phyloP scores from a whole-genome alignment of 257 asterid species.

The Misopates orontium region DNA sequence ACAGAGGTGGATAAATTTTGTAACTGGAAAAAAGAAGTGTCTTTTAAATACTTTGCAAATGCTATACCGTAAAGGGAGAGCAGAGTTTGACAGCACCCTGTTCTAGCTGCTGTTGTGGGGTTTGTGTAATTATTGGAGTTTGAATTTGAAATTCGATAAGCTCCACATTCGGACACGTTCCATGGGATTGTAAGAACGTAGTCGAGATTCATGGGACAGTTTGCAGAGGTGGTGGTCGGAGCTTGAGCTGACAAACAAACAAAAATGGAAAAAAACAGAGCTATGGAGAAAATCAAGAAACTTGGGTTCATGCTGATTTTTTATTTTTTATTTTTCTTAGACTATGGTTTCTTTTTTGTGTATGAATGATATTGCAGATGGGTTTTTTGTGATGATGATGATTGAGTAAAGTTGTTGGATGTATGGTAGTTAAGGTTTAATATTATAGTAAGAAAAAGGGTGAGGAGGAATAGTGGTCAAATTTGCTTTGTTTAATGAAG shows the following conservation, averaged over 20 bases:
- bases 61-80: constrained; percentile 68
- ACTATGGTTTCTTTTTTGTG: background rate
- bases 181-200: constrained; percentile 67
- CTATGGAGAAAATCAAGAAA: constrained; percentile 35
- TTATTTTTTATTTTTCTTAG: background rate
- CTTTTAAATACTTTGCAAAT: constrained; percentile 54
- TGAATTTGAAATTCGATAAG: constrained; percentile 21
- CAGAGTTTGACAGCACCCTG: constrained; percentile 74
- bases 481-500: background rate
- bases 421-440: no score
- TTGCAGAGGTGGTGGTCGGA: no score
- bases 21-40: constrained; percentile 52
- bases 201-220: constrained; percentile 66
- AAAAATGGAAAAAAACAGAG: constrained; percentile 27
- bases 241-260: constrained; percentile 32
- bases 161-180: constrained; percentile 59
- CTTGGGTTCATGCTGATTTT: constrained; percentile 39
- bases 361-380: background rate
- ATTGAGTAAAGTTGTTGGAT: no score
- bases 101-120: constrained; percentile 20
- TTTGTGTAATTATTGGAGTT: constrained; percentile 26
- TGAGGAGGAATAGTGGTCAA: constrained; percentile 2
- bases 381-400: no score
- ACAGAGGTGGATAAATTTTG: constrained; percentile 65
- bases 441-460: no score